These are phyloP conservation scores for Leishmania braziliensis DNA, from an alignment of 208 protist genomes.

Conservation along the genomic window DNA sequence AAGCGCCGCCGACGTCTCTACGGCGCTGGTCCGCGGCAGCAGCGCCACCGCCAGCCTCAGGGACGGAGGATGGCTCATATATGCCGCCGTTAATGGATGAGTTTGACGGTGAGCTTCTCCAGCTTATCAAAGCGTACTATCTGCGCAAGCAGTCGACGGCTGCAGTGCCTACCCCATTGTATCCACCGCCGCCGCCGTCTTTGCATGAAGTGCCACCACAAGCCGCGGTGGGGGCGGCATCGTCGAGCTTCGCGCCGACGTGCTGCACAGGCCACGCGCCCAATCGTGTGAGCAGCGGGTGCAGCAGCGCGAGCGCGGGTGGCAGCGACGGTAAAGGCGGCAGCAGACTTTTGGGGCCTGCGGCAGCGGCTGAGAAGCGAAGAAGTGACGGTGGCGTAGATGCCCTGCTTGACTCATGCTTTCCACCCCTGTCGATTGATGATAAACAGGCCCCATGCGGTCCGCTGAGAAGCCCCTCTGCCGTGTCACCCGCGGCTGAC, in stretches of 20 bases:
- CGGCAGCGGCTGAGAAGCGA: not conserved
- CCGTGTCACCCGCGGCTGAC: not conserved
- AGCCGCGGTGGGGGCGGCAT: not conserved
- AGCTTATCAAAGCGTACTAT: slow-evolving; percentile 58
- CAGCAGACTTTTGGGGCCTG: not conserved
- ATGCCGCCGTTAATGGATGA: slow-evolving; percentile 36
- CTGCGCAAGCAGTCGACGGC: slow-evolving; percentile 18
- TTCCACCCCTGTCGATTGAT: not conserved
- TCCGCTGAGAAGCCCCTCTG: not conserved
- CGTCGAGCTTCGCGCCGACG: not conserved
- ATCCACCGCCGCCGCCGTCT: not conserved
- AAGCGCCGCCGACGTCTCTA: not conserved
- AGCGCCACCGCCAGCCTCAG: not conserved
- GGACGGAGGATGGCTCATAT: not conserved
- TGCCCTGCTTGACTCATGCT: not conserved
- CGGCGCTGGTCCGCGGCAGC: not conserved
- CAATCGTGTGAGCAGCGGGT: not conserved
- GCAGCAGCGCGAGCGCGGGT: not conserved
- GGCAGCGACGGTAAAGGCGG: not conserved
- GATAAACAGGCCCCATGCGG: not conserved
- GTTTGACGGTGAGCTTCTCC: slow-evolving; percentile 47
- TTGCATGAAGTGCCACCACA: not conserved
- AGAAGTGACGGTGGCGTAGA: not conserved
- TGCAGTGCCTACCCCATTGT: not conserved
- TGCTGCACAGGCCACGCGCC: not conserved